A percentile compares a stretch with the other conserved stretches of the same genome.
Evolutionary conservation across 768 basidiomycete species (phyloP).

Genomic region (Leccinum aurantiacum): DNA sequence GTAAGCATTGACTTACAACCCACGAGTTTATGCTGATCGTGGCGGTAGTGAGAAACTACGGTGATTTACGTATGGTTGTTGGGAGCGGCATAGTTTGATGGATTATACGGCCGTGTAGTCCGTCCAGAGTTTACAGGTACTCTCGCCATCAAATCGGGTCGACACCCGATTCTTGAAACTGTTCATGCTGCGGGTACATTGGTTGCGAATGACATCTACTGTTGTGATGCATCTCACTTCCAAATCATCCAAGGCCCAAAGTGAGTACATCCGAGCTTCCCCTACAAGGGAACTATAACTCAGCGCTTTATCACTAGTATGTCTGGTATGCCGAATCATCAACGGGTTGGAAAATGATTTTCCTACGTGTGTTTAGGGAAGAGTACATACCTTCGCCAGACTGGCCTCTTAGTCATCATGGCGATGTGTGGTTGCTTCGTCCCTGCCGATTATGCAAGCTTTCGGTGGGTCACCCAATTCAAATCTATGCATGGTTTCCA

Average conservation of each 20-base stretch:
- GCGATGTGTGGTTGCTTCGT: conserved; percentile 92
- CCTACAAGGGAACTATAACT: not conserved
- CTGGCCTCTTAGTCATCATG: conserved; percentile 80
- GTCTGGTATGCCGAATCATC: conserved; percentile 43
- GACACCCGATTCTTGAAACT: conserved; percentile 85
- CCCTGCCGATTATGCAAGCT: conserved; percentile 91
- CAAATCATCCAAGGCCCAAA: conserved; percentile 93
- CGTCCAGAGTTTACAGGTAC: conserved; percentile 92
- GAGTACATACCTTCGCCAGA: conserved; percentile 89
- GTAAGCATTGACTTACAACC: conserved; percentile 43
- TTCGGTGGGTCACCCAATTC: conserved; percentile 47
- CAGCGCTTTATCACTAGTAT: conserved; percentile 42
- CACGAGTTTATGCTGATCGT: not conserved
- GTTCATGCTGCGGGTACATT: conserved; percentile 65
- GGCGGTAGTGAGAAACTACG: conserved; percentile 48
- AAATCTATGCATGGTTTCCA: not conserved
- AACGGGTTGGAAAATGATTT: not conserved
- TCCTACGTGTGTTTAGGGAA: conserved; percentile 54
- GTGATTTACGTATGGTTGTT: conserved; percentile 23
- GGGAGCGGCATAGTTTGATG: not conserved
- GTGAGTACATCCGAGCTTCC: conserved; percentile 40
- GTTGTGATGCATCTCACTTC: conserved; percentile 79
- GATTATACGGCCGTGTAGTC: conserved; percentile 41
- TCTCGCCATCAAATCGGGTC: conserved; percentile 82
- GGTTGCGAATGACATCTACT: conserved; percentile 90